A percentile compares a stretch with the other conserved stretches of the same genome.
Evolutionary conservation across 371 early-diverging fungal species (phyloP).

Genomic region (Rhizopus delemar): DNA sequence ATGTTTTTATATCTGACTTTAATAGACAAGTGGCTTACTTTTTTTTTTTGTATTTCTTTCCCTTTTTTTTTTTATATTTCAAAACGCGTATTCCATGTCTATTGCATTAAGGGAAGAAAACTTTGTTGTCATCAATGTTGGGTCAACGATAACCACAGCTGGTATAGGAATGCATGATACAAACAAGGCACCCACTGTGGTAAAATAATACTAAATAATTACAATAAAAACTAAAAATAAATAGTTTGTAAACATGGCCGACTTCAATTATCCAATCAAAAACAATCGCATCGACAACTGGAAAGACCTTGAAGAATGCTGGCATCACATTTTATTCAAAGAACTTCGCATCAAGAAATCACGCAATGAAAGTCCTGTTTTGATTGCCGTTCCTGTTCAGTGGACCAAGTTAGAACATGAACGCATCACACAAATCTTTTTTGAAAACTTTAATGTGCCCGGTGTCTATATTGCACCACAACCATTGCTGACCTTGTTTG

Average conservation of each 20-base stretch:
- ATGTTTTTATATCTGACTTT: too few species aligned
- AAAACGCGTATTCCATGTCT: slow-evolving; percentile 34
- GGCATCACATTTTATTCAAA: slow-evolving; percentile 76
- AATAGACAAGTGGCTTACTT: neutral
- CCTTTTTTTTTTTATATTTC: neutral
- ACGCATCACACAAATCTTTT: slow-evolving; percentile 82
- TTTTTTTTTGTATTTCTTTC: slow-evolving; percentile 4
- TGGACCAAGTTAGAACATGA: slow-evolving; percentile 88
- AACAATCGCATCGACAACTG: slow-evolving; percentile 71
- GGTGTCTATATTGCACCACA: slow-evolving; percentile 84
- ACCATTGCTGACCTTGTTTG: slow-evolving; percentile 80
- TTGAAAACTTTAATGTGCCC: slow-evolving; percentile 88
- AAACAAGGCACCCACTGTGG: slow-evolving; percentile 66
- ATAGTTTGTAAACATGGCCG: slow-evolving; percentile 40
- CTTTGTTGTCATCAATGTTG: slow-evolving; percentile 78
- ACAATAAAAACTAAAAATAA: slow-evolving; percentile 6
- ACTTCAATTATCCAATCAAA: slow-evolving; percentile 58
- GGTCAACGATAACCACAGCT: slow-evolving; percentile 64
- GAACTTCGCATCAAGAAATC: slow-evolving; percentile 75
- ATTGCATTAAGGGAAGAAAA: slow-evolving; percentile 66
- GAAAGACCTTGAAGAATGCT: slow-evolving; percentile 74
- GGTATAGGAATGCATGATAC: slow-evolving; percentile 72
- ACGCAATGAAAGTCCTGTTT: slow-evolving; percentile 75
- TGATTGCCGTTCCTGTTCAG: slow-evolving; percentile 74
- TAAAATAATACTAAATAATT: slow-evolving; percentile 17